Percentiles rank a stretch among this genome's conserved stretches.
These are phyloP conservation scores for Tetracladium maxilliforme DNA, from an alignment of 2,329 filamentous ascomycete species.

Conservation along the genomic window DNA sequence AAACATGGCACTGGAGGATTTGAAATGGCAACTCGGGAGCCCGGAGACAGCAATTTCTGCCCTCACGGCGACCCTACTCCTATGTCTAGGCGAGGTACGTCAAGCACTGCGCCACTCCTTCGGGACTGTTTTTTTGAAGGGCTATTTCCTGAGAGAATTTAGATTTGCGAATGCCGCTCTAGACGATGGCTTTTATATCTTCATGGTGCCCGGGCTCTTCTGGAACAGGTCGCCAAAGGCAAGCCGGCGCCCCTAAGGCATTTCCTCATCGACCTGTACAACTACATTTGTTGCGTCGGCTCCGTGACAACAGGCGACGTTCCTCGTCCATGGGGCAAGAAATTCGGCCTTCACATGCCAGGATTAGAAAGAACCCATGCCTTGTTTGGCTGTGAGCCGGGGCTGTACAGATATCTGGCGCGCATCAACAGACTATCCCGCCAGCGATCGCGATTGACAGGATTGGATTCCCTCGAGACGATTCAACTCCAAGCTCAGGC, in stretches of 20 bases:
- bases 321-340: slow-evolving; percentile 1
- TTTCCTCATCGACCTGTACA: slow-evolving; percentile 2
- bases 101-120: too few relatives aligned
- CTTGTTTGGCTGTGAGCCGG: slow-evolving; percentile 1
- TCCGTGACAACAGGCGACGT: slow-evolving; percentile 1
- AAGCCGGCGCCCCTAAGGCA: background rate
- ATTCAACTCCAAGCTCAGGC: background rate
- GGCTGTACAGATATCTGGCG: slow-evolving; percentile 1
- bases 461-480: background rate
- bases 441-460: slow-evolving; percentile 1
- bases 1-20: slow-evolving; percentile 1
- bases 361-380: slow-evolving; percentile 1
- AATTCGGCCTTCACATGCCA: slow-evolving; percentile 1
- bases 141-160: slow-evolving; percentile 1
- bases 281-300: slow-evolving; percentile 2
- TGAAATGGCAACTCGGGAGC: slow-evolving; percentile 2
- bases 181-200: slow-evolving; percentile 3
- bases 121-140: background rate
- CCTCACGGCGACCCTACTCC: slow-evolving; percentile 1
- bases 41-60: slow-evolving; percentile 1
- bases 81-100: slow-evolving; percentile 3
- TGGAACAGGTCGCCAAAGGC: too few relatives aligned
- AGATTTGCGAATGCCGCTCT: slow-evolving; percentile 3
- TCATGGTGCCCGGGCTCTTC: slow-evolving; percentile 2
- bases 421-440: slow-evolving; percentile 1